Conservation (phyloP, 202 grass and related monocot genomes). For the Saccharum hybrid region DNA sequence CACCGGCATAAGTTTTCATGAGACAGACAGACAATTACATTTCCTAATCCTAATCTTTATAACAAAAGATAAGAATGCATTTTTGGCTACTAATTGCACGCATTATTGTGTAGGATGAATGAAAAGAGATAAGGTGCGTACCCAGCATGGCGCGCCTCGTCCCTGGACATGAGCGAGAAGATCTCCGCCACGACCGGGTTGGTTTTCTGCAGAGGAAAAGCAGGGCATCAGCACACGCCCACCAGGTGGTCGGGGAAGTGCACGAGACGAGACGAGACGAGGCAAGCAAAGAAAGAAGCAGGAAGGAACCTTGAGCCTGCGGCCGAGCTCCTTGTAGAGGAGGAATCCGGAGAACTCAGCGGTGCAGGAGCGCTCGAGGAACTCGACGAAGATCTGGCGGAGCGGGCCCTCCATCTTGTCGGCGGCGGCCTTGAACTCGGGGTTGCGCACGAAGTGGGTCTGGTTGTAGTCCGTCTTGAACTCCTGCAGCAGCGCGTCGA, state of each 20-base stretch:
- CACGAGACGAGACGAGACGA: not conserved
- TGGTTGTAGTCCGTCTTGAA: constrained; percentile 99
- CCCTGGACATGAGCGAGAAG: constrained; percentile 98
- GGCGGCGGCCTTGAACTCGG: constrained; percentile 87
- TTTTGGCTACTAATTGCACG: not conserved
- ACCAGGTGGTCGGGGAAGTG: constrained; percentile 39
- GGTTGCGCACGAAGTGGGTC: constrained; percentile 95
- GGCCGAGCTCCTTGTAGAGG: constrained; percentile 97
- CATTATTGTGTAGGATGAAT: not conserved
- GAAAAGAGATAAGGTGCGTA: constrained; percentile 39
- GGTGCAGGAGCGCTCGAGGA: constrained; percentile 95
- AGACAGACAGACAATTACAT: constrained; percentile 17
- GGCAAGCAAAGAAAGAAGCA: not conserved
- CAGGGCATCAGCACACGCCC: constrained; percentile 15
- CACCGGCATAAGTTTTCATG: not conserved
- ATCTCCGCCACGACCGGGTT: constrained; percentile 96
- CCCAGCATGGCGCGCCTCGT: constrained; percentile 98
- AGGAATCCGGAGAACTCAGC: constrained; percentile 93
- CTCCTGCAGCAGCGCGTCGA: constrained; percentile 91
- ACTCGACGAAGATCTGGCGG: constrained; percentile 92
- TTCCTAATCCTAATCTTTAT: no score
- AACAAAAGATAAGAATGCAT: not conserved
- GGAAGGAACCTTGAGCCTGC: constrained; percentile 76
- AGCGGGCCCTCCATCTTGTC: constrained; percentile 88
- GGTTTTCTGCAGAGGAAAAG: constrained; percentile 72